A percentile compares a stretch with the other conserved stretches of the same genome.
phyloP scores from a whole-genome alignment of 345 rosid species.

The Brassica rapa region DNA sequence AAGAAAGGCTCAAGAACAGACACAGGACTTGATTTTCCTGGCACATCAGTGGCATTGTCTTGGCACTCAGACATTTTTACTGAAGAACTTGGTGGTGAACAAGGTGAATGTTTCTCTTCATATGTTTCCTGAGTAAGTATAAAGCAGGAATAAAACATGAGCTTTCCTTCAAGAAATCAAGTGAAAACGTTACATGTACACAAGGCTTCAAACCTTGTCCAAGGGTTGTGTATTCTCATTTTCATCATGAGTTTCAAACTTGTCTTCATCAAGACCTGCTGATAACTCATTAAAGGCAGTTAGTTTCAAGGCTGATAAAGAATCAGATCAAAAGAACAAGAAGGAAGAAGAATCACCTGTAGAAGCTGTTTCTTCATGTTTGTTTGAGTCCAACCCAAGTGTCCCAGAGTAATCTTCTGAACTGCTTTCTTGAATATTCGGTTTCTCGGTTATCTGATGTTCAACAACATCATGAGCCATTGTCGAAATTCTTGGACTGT shows the following conservation, averaged over 20 bases:
- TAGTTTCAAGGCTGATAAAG: slow-evolving; percentile 20
- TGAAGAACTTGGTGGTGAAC: slow-evolving; percentile 54
- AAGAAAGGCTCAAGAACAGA: slow-evolving; percentile 85
- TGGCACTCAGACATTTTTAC: slow-evolving; percentile 49
- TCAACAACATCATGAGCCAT: background rate
- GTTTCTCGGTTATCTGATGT: slow-evolving; percentile 26
- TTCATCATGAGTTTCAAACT: background rate
- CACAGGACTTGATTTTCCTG: slow-evolving; percentile 77
- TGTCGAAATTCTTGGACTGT: slow-evolving; percentile 59
- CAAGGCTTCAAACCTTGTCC: slow-evolving; percentile 44
- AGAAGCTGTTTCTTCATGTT: slow-evolving; percentile 39
- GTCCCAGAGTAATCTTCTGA: slow-evolving; percentile 33
- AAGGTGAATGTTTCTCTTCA: slow-evolving; percentile 19
- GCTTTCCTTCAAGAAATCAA: background rate
- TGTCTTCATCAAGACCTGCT: slow-evolving; percentile 39
- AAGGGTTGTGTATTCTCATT: slow-evolving; percentile 26
- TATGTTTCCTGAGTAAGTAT: slow-evolving; percentile 43
- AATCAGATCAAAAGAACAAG: slow-evolving; percentile 24
- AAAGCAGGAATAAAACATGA: slow-evolving; percentile 22
- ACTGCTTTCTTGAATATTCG: slow-evolving; percentile 38
- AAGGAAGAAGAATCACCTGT: slow-evolving; percentile 48
- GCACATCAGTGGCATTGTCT: slow-evolving; percentile 47
- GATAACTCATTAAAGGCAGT: slow-evolving; percentile 13
- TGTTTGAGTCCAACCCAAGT: slow-evolving; percentile 21
- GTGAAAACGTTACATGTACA: background rate